Percentiles rank a stretch among this genome's conserved stretches.
phyloP scores from a whole-genome alignment of 225 moss, liverwort and hornwort genomes.

The Pseudoscleropodium purum region DNA sequence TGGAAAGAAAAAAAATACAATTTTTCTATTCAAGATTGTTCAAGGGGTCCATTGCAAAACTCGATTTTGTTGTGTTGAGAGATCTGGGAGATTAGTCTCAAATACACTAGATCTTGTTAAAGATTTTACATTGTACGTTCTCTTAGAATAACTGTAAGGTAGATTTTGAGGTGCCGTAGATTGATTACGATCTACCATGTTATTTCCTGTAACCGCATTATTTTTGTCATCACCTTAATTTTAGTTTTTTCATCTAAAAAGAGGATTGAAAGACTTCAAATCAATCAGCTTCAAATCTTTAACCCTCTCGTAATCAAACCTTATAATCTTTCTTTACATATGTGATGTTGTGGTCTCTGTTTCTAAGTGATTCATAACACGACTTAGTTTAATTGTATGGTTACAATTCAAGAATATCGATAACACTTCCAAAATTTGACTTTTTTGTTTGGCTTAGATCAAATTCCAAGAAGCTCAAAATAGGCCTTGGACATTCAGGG shows the following conservation, averaged over 20 bases:
- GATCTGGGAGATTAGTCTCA: not conserved
- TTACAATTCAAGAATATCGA: too few relatives aligned
- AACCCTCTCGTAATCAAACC: not conserved
- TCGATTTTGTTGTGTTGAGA: not conserved
- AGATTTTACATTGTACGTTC: not conserved
- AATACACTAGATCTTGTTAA: not conserved
- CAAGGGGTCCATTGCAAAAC: not conserved
- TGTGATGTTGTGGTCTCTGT: not conserved
- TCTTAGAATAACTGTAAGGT: not conserved
- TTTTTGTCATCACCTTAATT: not conserved
- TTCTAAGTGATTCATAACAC: not conserved
- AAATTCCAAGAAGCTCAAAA: not conserved
- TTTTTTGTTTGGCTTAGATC: not conserved
- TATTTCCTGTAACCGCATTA: not conserved
- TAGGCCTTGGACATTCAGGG: too few relatives aligned
- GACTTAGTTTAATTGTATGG: too few relatives aligned
- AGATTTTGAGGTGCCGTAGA: not conserved
- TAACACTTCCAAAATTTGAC: too few relatives aligned
- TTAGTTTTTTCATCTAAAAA: not conserved
- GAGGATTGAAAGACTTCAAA: not conserved
- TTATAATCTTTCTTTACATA: not conserved
- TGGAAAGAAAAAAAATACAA: not conserved
- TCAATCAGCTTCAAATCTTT: not conserved
- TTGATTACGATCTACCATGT: not conserved
- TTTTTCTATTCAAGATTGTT: not conserved